A percentile compares a stretch with the other conserved stretches of the same genome.
Conservation (phyloP, 352 stramenopile genomes). For the Globisporangium takayamanum region DNA sequence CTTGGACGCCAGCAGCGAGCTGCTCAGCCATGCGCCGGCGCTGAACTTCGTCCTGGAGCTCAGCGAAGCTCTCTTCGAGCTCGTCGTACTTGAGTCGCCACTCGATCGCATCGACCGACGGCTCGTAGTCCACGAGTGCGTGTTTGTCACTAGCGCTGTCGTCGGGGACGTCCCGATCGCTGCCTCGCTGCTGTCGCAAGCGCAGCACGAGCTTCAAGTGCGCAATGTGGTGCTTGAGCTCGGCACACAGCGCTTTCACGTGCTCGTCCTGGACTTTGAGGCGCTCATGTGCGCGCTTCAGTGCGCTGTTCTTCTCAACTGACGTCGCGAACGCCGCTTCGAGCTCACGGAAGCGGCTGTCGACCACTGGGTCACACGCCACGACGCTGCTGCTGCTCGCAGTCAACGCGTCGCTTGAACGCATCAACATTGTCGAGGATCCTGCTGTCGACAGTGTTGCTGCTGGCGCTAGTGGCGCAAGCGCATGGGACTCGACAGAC, state of each 20-base stretch:
- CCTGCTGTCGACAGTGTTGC: background rate
- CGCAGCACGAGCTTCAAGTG: slow-evolving; percentile 57
- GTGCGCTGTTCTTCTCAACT: slow-evolving; percentile 50
- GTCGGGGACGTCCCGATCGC: background rate
- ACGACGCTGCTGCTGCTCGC: slow-evolving; percentile 2
- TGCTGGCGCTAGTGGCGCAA: background rate
- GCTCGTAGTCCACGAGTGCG: slow-evolving; percentile 37
- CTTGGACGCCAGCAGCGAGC: slow-evolving; percentile 1
- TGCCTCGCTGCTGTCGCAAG: slow-evolving; percentile 11
- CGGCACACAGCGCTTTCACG: slow-evolving; percentile 36
- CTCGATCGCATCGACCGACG: slow-evolving; percentile 67
- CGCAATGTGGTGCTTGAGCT: slow-evolving; percentile 52
- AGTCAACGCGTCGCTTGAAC: background rate
- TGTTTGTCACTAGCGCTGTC: slow-evolving; percentile 14
- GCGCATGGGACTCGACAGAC: slow-evolving; percentile 8
- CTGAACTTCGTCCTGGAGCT: slow-evolving; percentile 46
- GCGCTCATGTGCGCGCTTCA: slow-evolving; percentile 51
- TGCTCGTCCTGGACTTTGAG: slow-evolving; percentile 49
- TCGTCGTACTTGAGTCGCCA: slow-evolving; percentile 84
- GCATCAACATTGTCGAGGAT: background rate
- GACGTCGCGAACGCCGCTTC: slow-evolving; percentile 52
- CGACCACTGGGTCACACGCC: slow-evolving; percentile 28
- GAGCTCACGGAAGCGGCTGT: slow-evolving; percentile 46
- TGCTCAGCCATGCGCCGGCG: slow-evolving; percentile 12
- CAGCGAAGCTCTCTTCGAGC: slow-evolving; percentile 47